Evolutionary conservation across 768 basidiomycete genomes (phyloP), one percentile per base, ranked within the genome.

Genomic region (Dacryopinax primogenitus): DNA sequence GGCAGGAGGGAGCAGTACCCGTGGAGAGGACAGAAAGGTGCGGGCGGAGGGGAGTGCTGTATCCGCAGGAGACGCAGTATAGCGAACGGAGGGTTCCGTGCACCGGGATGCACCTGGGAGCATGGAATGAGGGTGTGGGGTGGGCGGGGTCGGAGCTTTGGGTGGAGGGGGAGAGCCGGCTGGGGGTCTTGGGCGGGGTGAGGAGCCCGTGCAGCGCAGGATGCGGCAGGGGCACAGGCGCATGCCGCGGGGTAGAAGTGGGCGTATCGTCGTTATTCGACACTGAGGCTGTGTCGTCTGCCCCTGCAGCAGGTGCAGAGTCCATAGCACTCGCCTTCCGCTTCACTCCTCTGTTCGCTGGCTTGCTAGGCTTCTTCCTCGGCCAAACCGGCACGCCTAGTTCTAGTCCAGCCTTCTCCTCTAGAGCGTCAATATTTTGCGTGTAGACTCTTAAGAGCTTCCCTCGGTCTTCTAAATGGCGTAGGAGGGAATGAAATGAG

Each of bases 371-470:
- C 62, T 82, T 79, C 28, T 65, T 66, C 65, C 83, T 81, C 69
- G 83, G 81, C 67, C 83, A 84, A 65, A 82, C 81, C 28, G 91
- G 90, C 12, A 93, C 80, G n/a, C 92, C 91, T 67, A 90, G 89
- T 0, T 86, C 84, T 11, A 95, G 81, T 2, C 92, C 92, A n/a
- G 83, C 86, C 73, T 91, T 92, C 66, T 79, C 78, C 72, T 95
- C 92, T 41, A 95, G 84, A 28, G 85, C 86, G 73, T 95, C 92
- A 66, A 94, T 94, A 75, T 95, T 94, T 78, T 95, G 92, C 0
- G 92, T 93, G 74, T 94, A 95, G 1, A 92, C 89, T 28, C 92
- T 81, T 36, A 93, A 80, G 2, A 95, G 82, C 67, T 82, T 82
- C 2, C 88, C 87, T 36, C 85, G 80, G 67, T 86, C 81, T 71